Conservation (phyloP, 2,329 filamentous ascomycete species). For the Phyllosticta paracitricarpa region DNA sequence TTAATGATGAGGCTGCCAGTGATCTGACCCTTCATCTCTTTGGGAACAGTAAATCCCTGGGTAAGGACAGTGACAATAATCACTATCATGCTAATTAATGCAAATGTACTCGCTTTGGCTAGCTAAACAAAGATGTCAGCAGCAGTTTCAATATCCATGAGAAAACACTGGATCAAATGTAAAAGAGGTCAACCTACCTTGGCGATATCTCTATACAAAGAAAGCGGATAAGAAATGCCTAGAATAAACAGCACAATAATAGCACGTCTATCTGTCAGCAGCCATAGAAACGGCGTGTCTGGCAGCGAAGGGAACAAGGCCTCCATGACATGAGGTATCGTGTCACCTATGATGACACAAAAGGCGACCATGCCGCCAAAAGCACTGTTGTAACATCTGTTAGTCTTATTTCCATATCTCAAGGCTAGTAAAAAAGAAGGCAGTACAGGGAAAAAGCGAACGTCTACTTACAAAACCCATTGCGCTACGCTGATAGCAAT, state of each 20-base stretch:
- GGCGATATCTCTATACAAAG: conserved; percentile 90
- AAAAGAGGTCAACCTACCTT: conserved; percentile 51
- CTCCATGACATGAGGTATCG: conserved; percentile 79
- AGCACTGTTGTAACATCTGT: conserved; percentile 40
- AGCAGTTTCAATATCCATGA: neutral
- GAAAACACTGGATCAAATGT: neutral
- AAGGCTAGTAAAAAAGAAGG: conserved; percentile 10
- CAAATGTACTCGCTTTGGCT: conserved; percentile 89
- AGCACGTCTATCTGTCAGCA: conserved; percentile 70
- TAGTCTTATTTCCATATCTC: neutral
- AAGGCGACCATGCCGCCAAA: conserved; percentile 99
- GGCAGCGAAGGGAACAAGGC: conserved; percentile 71
- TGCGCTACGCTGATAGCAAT: conserved; percentile 87
- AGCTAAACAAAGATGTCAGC: conserved; percentile 45
- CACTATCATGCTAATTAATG: conserved; percentile 82
- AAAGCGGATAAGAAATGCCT: conserved; percentile 80
- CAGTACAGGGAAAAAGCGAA: neutral
- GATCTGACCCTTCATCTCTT: conserved; percentile 62
- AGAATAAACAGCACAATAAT: conserved; percentile 84
- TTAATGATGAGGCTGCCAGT: conserved; percentile 67
- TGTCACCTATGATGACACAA: conserved; percentile 93
- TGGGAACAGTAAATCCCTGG: conserved; percentile 66
- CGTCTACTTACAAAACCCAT: conserved; percentile 65
- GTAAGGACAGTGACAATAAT: conserved; percentile 83
- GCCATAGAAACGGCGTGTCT: conserved; percentile 65